Evolutionary conservation across 108 stramenopile genomes (phyloP), one percentile per base, ranked within the genome.

Genomic region (Pseudonitzschia pungens): DNA sequence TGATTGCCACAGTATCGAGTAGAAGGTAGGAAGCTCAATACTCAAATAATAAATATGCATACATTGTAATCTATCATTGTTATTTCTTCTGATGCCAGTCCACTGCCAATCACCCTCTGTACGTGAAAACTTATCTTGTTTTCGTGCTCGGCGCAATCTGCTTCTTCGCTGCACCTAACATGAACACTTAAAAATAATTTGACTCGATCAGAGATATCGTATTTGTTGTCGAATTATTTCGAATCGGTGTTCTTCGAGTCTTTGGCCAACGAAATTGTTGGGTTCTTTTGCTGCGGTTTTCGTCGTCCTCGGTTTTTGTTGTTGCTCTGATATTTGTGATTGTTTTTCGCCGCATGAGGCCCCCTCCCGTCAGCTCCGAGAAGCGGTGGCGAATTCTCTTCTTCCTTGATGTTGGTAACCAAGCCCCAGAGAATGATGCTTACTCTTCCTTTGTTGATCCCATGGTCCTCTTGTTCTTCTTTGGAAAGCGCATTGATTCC

Each of bases 351-450:
- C 2, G 87, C 87, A 82, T 88, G 90, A 27, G 90, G 84, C 45
- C 90, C 90, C 69, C 78, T 66, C 14, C 90, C 87, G 76, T 92
- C 89, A 27, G 82, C 72, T 50, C 90, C 90, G 64, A 95, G 72
- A 75, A 92, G 72, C 0, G 87, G 84, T 22, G 94, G 94, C 41
- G 85, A 87, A 9, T 84, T 87, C 15, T 83, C 86, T 74, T 95
- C 94, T 63, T 92, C 94, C 29, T 81, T 63, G 20, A 85, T 83
- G 65, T 73, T 71, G 36, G 75, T 64, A 41, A 85, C 87, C 68
- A 86, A 64, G 26, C 94, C 94, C 94, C 94, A 95, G 14, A 95
- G 45, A 68, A 95, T 90, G 44, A 95, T 92, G 36, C 79, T 81
- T 62, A 95, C 89, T 22, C 94, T 78, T 12, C 94, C 94, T 58